phyloP scores from a whole-genome alignment of 257 asterid genomes.

The Gentiana dahurica region DNA sequence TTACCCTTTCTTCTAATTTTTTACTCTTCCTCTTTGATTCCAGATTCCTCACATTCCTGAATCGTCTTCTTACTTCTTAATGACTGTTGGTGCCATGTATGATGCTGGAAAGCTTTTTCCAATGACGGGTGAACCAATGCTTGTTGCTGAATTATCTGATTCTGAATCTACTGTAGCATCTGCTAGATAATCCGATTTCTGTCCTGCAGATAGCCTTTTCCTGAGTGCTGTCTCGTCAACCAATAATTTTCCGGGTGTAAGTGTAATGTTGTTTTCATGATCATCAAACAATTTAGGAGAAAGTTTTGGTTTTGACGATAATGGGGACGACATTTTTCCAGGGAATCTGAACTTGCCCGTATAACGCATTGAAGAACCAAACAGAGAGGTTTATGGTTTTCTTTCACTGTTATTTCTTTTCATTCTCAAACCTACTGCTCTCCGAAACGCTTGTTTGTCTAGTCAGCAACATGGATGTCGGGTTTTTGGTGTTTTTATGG shows the following conservation, averaged over 20 bases:
- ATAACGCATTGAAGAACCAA: constrained; percentile 54
- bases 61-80: too few species aligned
- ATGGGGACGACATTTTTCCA: constrained; percentile 15
- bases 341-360: constrained; percentile 41
- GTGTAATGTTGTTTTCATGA: constrained; percentile 1
- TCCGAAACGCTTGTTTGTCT: constrained; percentile 54
- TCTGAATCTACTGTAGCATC: constrained; percentile 32
- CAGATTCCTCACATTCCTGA: constrained; percentile 42
- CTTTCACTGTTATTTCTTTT: constrained; percentile 24
- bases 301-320: constrained; percentile 9
- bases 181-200: constrained; percentile 22
- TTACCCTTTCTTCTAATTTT: too few species aligned
- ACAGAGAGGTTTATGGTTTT: constrained; percentile 36
- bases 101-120: constrained; percentile 35
- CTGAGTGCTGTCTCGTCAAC: constrained; percentile 43
- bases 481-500: constrained; percentile 8
- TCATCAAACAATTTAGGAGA: constrained; percentile 12
- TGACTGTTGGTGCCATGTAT: constrained; percentile 77
- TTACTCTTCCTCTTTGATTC: too few species aligned
- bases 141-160: constrained; percentile 43
- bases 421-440: constrained; percentile 28
- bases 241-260: constrained; percentile 52
- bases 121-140: constrained; percentile 23
- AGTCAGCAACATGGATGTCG: constrained; percentile 12
- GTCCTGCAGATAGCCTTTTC: constrained; percentile 12